Base-by-base conservation (phyloP, 2,329 filamentous ascomycete species). In the Akanthomyces uredinophilus region DNA sequence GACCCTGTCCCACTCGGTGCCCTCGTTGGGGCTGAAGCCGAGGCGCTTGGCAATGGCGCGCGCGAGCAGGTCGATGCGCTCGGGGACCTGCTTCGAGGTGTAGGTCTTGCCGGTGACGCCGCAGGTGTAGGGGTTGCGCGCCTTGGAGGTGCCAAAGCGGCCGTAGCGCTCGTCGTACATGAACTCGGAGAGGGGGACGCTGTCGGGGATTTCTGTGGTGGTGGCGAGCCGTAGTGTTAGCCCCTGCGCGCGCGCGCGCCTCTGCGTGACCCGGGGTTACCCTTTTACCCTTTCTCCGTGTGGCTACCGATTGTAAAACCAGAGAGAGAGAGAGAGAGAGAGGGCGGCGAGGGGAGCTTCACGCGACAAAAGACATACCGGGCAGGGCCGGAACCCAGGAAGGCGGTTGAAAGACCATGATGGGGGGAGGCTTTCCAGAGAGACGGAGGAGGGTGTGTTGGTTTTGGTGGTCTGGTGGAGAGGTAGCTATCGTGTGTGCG, bases 1-100 rank as follows among this genome's bases (percentile, higher is more conserved):
- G 27, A 93, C 89, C 73, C 92, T 92, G 69, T 95, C 90, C 88
- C 88, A 95, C 71, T 93, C 89, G 0, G 85, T 84, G 14, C 88
- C 90, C 62, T 85, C 73, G 66, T 90, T 87, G 8, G 88, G 85
- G 51, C 81, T 73, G 82, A 90, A 92, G 49, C 84, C 87, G 63
- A 95, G 81, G 65, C 90, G 85, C 71, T 89, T 87, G 46, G 83
- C 82, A 39, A 96, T 76, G 24, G 84, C 87, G 63, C 88, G 83
- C 18, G 91, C 83, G 24, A 95, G 79, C 59, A 78, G 80, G 32
- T 91, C 87, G 11, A 89, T 83, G 24, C 89, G 82, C 62, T 87
- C 79, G 56, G 82, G 83, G 50, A 91, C 82, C 67, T 94, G 84
- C 35, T 79, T 67, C 7, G 82, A 79, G 8, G 84, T 84, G 72